A percentile compares a stretch with the other conserved stretches of the same genome.
These are phyloP conservation scores for Geranium rotundifolium DNA, from an alignment of 345 rosid genomes.

Conservation along the genomic window DNA sequence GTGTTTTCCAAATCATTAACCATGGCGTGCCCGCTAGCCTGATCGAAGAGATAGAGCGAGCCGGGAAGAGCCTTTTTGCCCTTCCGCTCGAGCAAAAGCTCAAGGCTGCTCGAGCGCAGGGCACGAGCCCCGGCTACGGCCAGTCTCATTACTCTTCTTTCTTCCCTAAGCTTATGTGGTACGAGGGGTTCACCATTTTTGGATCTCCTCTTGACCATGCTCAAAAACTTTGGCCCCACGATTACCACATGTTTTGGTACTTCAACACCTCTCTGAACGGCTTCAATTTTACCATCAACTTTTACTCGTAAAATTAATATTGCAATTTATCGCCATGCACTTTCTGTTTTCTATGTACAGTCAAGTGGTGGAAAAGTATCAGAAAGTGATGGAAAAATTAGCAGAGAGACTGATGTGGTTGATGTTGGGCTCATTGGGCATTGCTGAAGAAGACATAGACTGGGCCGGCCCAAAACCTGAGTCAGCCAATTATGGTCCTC, in stretches of 20 bases:
- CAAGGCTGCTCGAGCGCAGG: slow-evolving; percentile 52
- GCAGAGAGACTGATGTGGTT: slow-evolving; percentile 28
- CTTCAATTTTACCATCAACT: not conserved
- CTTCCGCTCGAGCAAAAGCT: no score
- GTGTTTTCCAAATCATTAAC: no score
- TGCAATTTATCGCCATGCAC: not conserved
- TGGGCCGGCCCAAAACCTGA: slow-evolving; percentile 21
- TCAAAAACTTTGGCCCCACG: slow-evolving; percentile 72
- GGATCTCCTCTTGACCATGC: slow-evolving; percentile 74
- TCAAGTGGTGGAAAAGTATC: slow-evolving; percentile 19
- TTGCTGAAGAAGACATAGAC: slow-evolving; percentile 20
- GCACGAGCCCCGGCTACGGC: slow-evolving; percentile 72
- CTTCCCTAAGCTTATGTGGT: slow-evolving; percentile 89
- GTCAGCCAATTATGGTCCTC: slow-evolving; percentile 1
- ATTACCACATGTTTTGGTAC: slow-evolving; percentile 58
- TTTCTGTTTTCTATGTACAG: slow-evolving; percentile 9
- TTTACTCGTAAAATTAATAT: not conserved
- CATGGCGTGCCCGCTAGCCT: no score
- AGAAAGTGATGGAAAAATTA: slow-evolving; percentile 23
- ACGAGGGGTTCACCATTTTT: slow-evolving; percentile 80
- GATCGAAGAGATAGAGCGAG: no score
- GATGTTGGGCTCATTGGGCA: slow-evolving; percentile 29
- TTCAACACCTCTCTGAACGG: not conserved
- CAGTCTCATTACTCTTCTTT: slow-evolving; percentile 62
- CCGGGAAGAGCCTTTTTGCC: no score